Evolutionary conservation across 345 rosid species (phyloP), one percentile per base, ranked within the genome.

Genomic region (Gossypium australe): DNA sequence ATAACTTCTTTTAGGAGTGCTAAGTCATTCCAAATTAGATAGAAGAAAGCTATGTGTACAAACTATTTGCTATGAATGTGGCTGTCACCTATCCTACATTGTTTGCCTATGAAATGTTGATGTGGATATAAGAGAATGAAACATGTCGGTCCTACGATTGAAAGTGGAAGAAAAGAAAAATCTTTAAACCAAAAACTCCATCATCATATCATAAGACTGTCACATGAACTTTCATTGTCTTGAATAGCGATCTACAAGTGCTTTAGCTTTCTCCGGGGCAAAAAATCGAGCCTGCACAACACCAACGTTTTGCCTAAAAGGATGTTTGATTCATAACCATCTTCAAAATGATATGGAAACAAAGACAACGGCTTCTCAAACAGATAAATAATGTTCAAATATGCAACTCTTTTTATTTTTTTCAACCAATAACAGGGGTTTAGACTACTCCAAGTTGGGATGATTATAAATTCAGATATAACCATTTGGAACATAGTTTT

Each of bases 181-280:
- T 61, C 16, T 9, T 11, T 4, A 41, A 34, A 34, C 6, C 3
- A 65, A 44, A 66, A 66, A 38, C 11, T 22, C 25, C 70, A 44
- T 66, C 22, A 24, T 6, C 53, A 66, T 11, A 27, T 11, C 44
- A 44, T 61, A 25, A 34, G 41, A 5, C 41, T 5, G 20, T 12
- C 47, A 8, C 55, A n/a, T 14, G 52, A 25, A 29, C 10, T 16
- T n/a, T 94, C 84, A 87, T 34, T 64, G 72, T 80, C 89, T 87
- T 49, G 97, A 84, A 79, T 87, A 94, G 51, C 93, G 91, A 82
- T 89, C 94, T 16, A 94, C 98, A 44, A 94, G 82, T 25, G 89
- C 88, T 86, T 92, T 94, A 67, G 90, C 98, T 78, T 86, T 91
- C 84, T 89, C 89, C 1, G 97, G 98, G 48, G 98, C 98, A 58